Evolutionary conservation across 1,284 basidiomycete species (phyloP), one percentile per base, ranked within the genome.

Genomic region (Austroboletus novae-zelandiae): DNA sequence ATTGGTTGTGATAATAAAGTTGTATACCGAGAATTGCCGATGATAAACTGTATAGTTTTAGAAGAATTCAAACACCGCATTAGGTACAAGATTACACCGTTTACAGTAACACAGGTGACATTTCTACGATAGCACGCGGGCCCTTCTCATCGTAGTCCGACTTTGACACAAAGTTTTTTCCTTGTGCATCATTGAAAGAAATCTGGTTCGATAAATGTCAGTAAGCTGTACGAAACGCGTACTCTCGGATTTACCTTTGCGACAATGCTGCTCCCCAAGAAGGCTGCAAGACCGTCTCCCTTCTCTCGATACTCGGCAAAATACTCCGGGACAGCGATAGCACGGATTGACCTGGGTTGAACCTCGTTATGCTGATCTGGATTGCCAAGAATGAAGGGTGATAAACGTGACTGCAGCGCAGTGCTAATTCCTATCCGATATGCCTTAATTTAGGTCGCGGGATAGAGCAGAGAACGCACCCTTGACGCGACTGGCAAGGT

Each of bases 271-370:
- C 84, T 80, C 2, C 94, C 94, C 43, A 96, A 71, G 75, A 94
- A 97, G 9, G 88, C 86, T 2, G 91, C 89, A 20, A 90, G 74
- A 1, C 90, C 88, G 42, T 90, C 87, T 1, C 91, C 89, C 40
- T 84, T 85, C 45, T 94, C 89, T 55, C 91, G 81, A 66, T 90
- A 97, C 66, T 96, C 92, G 9, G 89, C 86, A 68, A 94, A 96
- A 69, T 96, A 96, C 25, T 96, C 93, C 13, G 94, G 94, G n/a
- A 95, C 81, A 40, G 74, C 80, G 45, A 94, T 67, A 11, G 87
- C 75, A 17, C 84, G 77, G 15, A 87, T 82, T 39, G 73, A 71
- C 9, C 81, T 79, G 2, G 91, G 78, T 61, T 94, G 91, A 9
- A 87, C 71, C 17, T 90, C 87, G 35, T 81, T 85, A 48, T 75